Evolutionary conservation across 108 stramenopile genomes (phyloP).

Genomic region (Cyclotella sp.): DNA sequence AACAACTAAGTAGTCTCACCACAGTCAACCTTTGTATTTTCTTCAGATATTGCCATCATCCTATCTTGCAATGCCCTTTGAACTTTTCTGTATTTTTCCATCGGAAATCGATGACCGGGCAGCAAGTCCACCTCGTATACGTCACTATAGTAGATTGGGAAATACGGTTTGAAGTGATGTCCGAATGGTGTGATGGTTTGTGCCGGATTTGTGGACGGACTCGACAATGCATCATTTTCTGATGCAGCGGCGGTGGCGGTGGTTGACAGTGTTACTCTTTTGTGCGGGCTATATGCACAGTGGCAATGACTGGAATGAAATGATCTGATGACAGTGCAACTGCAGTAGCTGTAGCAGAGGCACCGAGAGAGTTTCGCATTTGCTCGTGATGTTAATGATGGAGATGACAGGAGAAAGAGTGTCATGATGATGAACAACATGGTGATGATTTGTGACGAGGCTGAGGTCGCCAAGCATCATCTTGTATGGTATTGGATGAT

Average conservation of each 20-base stretch:
- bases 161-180: conserved; percentile 44
- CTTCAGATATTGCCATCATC: conserved; percentile 20
- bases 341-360: no score
- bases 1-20: conserved; percentile 40
- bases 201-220: no score
- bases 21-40: conserved; percentile 39
- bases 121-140: conserved; percentile 92
- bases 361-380: no score
- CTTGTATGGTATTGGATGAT: no score
- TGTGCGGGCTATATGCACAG: no score
- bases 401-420: background rate
- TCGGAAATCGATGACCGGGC: conserved; percentile 89
- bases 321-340: background rate
- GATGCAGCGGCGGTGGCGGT: no score
- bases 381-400: background rate
- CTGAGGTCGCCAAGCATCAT: no score
- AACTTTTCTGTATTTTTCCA: conserved; percentile 90
- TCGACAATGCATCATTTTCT: no score
- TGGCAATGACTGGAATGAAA: no score
- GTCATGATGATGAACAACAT: conserved; percentile 1
- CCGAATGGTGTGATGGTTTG: no score
- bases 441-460: no score
- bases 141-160: conserved; percentile 90
- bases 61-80: conserved; percentile 61
- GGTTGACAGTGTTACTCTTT: no score